Percentiles rank a stretch among this genome's conserved stretches.
phyloP scores from a whole-genome alignment of 75 land plant species.

The Picea sitchensis region DNA sequence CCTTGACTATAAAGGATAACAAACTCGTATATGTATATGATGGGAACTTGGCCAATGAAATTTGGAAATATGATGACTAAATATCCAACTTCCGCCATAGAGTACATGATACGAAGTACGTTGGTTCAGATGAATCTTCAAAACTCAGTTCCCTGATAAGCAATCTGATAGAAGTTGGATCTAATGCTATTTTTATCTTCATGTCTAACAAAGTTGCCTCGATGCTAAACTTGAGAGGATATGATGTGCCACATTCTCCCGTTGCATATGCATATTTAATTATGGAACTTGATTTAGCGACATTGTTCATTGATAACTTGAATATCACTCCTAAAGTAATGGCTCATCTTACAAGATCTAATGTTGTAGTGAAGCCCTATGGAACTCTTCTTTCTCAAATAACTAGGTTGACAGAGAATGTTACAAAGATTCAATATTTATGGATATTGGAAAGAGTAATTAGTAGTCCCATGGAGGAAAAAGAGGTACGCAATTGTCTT shows the following conservation, averaged over 20 bases:
- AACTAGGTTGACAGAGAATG: conserved; percentile 68
- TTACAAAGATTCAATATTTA: no score
- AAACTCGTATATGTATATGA: no score
- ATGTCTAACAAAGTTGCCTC: conserved; percentile 97
- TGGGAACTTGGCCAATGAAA: no score
- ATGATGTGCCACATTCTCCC: conserved; percentile 89
- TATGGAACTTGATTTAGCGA: conserved; percentile 58
- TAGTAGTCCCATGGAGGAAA: no score
- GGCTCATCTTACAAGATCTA: conserved; percentile 61
- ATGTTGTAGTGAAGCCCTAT: conserved; percentile 81
- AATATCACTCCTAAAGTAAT: conserved; percentile 72
- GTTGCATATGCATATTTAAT: conserved; percentile 88
- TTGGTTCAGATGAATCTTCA: conserved; percentile 65
- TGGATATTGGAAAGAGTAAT: no score
- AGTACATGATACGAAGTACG: no score
- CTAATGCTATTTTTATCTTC: conserved; percentile 73
- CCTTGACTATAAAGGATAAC: no score
- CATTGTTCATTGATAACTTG: conserved; percentile 62
- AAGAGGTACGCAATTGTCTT: no score
- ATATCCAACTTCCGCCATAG: conserved; percentile 69
- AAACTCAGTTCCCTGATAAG: conserved; percentile 68
- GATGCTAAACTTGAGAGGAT: conserved; percentile 92
- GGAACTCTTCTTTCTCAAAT: conserved; percentile 62
- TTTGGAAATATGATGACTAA: no score
- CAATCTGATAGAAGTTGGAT: no score